Base-by-base conservation (phyloP, 2,329 filamentous ascomycete genomes). In the Zopfia rhizophila region DNA sequence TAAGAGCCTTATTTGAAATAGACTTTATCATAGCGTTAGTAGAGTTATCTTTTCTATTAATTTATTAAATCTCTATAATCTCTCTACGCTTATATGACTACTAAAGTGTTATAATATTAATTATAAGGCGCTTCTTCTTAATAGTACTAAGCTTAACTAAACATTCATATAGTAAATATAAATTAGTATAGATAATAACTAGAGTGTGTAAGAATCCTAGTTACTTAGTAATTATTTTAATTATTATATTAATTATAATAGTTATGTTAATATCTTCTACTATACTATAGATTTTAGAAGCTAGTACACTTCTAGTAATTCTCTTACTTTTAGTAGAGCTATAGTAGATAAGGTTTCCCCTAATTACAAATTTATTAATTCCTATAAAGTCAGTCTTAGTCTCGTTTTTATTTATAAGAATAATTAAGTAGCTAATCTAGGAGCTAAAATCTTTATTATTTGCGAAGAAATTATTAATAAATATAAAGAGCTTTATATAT, bases 91-190 rank as follows among this genome's bases (percentile, higher is more conserved):
- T 18, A 18, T 41, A 41, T 13, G 27, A 19, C 28, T 41, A 11
- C 10, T 28, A 18, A 7, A 41, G 27, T 8, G 38, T 28, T 28
- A 41, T 41, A 11, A 41, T 41, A 21, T 41, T 28, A 23, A 41
- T 41, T 28, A 41, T 41, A 22, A 41, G 27, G 12, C 27, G 38
- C n/a, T 41, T 41, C 38, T 41, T 18, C 25, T 41, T 41, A 8
- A 28, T 41, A 5, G 38, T 41, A 13, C 38, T 28, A 18, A 31
- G 38, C 14, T 41, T 41, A 10, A 41, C 38, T 4, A 41, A 28
- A 24, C 38, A 41, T 17, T 41, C 27, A 18, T 41, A 41, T 19
- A 41, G 38, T 10, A 21, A 41, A 18, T 23, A 23, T 13, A 28
- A 41, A 17, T 41, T 28, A 13, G 27, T 41, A 32, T 28, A 41